Percentiles rank a stretch among this genome's conserved stretches.
phyloP scores from a whole-genome alignment of 805 yeast species.

The Kurtzmaniella fragi region DNA sequence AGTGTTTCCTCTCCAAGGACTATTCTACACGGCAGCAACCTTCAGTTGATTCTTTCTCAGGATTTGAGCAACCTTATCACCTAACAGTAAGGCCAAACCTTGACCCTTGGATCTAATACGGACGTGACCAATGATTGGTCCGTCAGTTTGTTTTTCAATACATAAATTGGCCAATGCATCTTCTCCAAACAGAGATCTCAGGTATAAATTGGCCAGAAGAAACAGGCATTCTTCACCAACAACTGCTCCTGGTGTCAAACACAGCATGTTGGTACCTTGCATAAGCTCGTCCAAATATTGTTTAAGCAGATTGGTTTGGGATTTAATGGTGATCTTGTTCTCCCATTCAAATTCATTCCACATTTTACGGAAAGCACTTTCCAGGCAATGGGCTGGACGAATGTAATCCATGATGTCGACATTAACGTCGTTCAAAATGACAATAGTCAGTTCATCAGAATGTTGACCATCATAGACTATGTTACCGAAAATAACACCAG shows the following conservation, averaged over 20 bases:
- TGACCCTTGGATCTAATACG: constrained; percentile 97
- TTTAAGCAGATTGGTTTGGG: constrained; percentile 60
- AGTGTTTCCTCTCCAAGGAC: too few relatives aligned
- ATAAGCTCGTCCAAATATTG: constrained; percentile 73
- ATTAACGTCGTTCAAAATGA: constrained; percentile 89
- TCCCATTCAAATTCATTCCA: constrained; percentile 99
- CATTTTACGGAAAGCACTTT: constrained; percentile 89
- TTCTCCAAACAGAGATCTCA: constrained; percentile 92
- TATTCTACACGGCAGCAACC: constrained; percentile 4
- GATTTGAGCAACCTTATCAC: constrained; percentile 87
- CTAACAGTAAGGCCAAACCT: constrained; percentile 91
- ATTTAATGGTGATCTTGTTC: constrained; percentile 86
- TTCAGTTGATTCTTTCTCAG: constrained; percentile 44
- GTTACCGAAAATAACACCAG: constrained; percentile 97
- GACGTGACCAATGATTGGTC: constrained; percentile 86
- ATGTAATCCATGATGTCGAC: constrained; percentile 97
- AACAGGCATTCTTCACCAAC: constrained; percentile 86
- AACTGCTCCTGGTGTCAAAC: constrained; percentile 89
- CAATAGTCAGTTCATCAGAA: constrained; percentile 83
- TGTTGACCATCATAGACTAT: constrained; percentile 95
- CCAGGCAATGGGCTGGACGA: constrained; percentile 89
- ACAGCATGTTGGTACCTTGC: constrained; percentile 86
- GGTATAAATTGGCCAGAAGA: constrained; percentile 89
- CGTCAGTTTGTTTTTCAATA: constrained; percentile 73
- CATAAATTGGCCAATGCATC: constrained; percentile 95